phyloP scores from a whole-genome alignment of 306 rosid species.

The Cercis canadensis region DNA sequence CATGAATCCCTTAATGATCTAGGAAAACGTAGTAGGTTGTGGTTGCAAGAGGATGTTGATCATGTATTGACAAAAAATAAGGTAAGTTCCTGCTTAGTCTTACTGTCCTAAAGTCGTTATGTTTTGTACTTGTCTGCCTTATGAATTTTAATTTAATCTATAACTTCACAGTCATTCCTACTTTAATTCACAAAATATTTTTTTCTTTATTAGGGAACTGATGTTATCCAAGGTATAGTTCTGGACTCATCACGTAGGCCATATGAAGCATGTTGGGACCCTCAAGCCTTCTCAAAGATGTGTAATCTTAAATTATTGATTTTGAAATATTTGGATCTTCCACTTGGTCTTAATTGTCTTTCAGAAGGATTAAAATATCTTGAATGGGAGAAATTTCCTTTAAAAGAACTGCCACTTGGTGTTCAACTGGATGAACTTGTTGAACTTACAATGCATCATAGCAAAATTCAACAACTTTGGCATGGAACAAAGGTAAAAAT shows the following conservation, averaged over 20 bases:
- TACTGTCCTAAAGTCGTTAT: too few relatives aligned
- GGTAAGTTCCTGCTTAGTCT: too few relatives aligned
- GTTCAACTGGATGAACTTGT: conserved; percentile 22
- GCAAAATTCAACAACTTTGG: conserved; percentile 29
- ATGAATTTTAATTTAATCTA: background rate
- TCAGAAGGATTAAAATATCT: conserved; percentile 28
- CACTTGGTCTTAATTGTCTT: background rate
- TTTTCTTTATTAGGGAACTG: background rate
- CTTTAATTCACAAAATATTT: background rate
- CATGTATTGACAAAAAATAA: conserved; percentile 6
- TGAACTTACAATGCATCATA: conserved; percentile 8
- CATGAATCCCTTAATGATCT: background rate
- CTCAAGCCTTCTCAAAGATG: conserved; percentile 22
- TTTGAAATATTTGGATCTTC: background rate
- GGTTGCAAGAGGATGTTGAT: conserved; percentile 30
- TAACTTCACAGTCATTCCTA: too few relatives aligned
- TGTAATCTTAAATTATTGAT: conserved; percentile 3
- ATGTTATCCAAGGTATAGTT: conserved; percentile 23
- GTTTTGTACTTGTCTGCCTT: background rate
- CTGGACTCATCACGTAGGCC: background rate
- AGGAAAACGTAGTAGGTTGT: conserved; percentile 18
- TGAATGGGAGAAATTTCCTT: conserved; percentile 30
- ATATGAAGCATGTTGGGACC: background rate
- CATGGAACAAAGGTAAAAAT: conserved; percentile 8
- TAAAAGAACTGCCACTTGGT: background rate